Base-by-base conservation (phyloP, 805 yeast species). In the Kazachstania viticola region DNA sequence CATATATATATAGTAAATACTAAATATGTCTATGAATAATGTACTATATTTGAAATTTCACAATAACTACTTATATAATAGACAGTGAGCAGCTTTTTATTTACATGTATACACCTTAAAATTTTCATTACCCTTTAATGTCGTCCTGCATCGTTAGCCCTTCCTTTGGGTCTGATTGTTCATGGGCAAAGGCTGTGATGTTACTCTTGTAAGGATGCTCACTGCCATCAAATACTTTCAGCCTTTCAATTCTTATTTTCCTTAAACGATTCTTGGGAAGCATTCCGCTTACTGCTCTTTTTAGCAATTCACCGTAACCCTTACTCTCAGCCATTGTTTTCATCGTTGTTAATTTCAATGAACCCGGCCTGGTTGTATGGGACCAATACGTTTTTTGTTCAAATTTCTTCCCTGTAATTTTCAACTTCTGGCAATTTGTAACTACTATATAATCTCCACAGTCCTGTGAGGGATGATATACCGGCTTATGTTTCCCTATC, bases 401-500 rank as follows among this genome's bases (percentile, higher is more conserved):
- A 48, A 87, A 55, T 56, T 91, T 88, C 38, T 75, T 78, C 40
- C 97, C 97, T 0, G 95, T 76, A n/a, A 79, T 66, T 44, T 75
- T 76, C 48, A 91, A 56, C 42, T 74, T 73, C 36, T 82, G 70
- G 50, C 95, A 85, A 62, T 91, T 93, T 11, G 96, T 81, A 2
- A 88, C 95, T 9, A 91, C 97, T 9, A 91, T 96, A 51, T 87
- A 91, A 58, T 91, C 99, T 11, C 99, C 99, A 41, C 77, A 74
- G 60, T 91, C 99, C 54, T 79, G 50, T 7, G 79, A 69, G 18
- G 72, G 73, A 48, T 85, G 83, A 42, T 61, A 79, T 0, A 84
- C 71, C 4, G 99, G 99, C 64, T 91, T 91, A 62, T 91, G 96
- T 57, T 91, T 91, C n/a, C 99, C 99, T 60, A 82, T 84, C 26